Evolutionary conservation across 2,329 filamentous ascomycete genomes (phyloP), one percentile per base, ranked within the genome.

Genomic region (Clonostachys solani): DNA sequence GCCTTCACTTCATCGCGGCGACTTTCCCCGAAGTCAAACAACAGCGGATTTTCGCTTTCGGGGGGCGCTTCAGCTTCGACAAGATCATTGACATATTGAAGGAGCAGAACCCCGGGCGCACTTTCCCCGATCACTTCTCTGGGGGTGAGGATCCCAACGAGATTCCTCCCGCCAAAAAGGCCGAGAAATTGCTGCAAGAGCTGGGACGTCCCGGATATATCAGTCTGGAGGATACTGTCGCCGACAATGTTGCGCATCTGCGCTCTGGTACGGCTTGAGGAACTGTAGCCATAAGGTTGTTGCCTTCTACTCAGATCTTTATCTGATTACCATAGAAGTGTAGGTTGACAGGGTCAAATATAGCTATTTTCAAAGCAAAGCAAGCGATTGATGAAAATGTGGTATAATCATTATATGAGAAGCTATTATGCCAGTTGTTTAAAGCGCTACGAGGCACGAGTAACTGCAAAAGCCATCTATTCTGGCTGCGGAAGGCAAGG

Each of bases 41-140:
- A 0, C 71, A 83, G 53, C 71, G 81, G 2, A 57, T 84, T 10
- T 80, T 82, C 54, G 80, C 64, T 1, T 79, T 75, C 45, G 76
- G 73, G 0, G 61, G 66, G 2, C 68, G 67, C 0, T 74, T 67
- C 47, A 77, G 65, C 42, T 76, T 68, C 59, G 74, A 76, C 17
- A 54, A 68, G 3, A 52, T 78, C 1, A 33, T 69, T 5, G 57
- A 47, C 0, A 56, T 61, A 1, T 40, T 68, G 0, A 51, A 57
- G 0, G 57, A 58, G 23, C 38, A 48, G 3, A 48, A 55, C 1
- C 58, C 61, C 0, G 34, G 43, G 1, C 50, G 46, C n/a, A 50
- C 18, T 0, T 57, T 64, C 9, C 51, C 52, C 0, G 57, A 58
- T 2, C 47, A 63, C 33, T 63, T 61, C 18, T 44, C 44, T 0